phyloP scores from a whole-genome alignment of 768 basidiomycete species.

The Cytidiella melzeri region DNA sequence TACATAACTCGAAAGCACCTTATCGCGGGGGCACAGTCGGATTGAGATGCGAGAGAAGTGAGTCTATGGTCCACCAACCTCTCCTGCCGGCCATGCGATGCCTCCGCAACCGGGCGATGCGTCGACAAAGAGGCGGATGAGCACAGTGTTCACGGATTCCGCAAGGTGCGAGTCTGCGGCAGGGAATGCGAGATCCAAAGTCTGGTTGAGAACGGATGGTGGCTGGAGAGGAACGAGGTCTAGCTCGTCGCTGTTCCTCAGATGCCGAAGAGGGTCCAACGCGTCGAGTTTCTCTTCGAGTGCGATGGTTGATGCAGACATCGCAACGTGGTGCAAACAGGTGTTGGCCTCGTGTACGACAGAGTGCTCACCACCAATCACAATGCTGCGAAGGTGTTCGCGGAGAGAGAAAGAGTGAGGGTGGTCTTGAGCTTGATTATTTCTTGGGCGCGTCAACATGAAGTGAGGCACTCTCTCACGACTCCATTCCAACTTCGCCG shows the following conservation, averaged over 20 bases:
- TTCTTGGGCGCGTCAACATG: neutral
- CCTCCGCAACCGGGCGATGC: slow-evolving; percentile 88
- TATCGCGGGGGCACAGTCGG: slow-evolving; percentile 6
- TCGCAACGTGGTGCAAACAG: neutral
- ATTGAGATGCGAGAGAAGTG: neutral
- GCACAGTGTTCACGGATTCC: slow-evolving; percentile 22
- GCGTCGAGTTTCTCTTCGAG: slow-evolving; percentile 49
- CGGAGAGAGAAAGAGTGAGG: slow-evolving; percentile 3
- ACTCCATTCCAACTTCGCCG: slow-evolving; percentile 7
- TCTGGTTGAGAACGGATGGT: slow-evolving; percentile 42
- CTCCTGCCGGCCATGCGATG: slow-evolving; percentile 87
- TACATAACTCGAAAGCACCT: slow-evolving; percentile 81
- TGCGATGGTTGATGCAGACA: slow-evolving; percentile 27
- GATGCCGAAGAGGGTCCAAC: slow-evolving; percentile 56
- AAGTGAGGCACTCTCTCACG: slow-evolving; percentile 11
- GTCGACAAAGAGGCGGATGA: slow-evolving; percentile 58
- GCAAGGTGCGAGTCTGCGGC: slow-evolving; percentile 9
- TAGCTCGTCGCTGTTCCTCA: slow-evolving; percentile 36
- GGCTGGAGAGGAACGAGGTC: slow-evolving; percentile 47
- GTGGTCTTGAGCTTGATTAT: neutral
- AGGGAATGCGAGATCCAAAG: slow-evolving; percentile 38
- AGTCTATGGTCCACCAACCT: slow-evolving; percentile 41
- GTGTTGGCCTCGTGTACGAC: neutral
- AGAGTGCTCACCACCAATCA: neutral
- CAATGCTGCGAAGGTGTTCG: neutral